Base-by-base conservation (phyloP, 108 stramenopile genomes). In the Nannochloropsis granulata region DNA sequence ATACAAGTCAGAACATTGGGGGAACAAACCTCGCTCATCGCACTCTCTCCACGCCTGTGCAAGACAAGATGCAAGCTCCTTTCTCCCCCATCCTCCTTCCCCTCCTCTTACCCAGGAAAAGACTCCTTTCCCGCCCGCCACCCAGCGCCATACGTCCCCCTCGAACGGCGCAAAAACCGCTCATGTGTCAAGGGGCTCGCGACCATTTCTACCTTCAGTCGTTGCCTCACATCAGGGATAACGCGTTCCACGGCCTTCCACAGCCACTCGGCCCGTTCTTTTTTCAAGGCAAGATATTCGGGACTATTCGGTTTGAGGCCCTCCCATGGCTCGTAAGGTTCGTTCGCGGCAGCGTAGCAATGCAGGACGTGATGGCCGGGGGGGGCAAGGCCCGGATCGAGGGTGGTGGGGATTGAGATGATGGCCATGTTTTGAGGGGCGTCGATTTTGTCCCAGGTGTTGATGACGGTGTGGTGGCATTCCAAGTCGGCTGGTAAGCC, bases 161-260 rank as follows among this genome's bases (percentile, higher is more conserved):
- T 78, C 23, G 93, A 93, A 14, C 96, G 91, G 79, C 94, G 79
- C 83, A 94, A 85, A 86, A 93, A 97, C 26, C 94, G 86, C 86
- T 95, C 93, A 86, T 97, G 96, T 24, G 96, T 97, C 44, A 97
- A 81, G 8, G 96, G 96, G 42, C 94, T 94, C 25, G 93, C 96
- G 23, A 94, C 83, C 26, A 94, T 79, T 80, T 94, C 91, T 42
- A 95, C 86, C 34, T 95, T 94, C 13, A 89, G 86, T 16, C 95
- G 86, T n/a, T 92, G 81, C 23, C 94, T 86, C 21, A 93, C 92
- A 90, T 95, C 95, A 11, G 95, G 95, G 83, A 95, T 93, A 25
- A 95, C 92, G 79, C 91, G 92, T 88, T 96, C 95, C 13, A 97
- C 89, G 12, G 95, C 95, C 45, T 86, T 84, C 94, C 95, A 97